These are phyloP conservation scores for Insectozyma bohioensis DNA, from an alignment of 1,139 yeast species.

Conservation along the genomic window DNA sequence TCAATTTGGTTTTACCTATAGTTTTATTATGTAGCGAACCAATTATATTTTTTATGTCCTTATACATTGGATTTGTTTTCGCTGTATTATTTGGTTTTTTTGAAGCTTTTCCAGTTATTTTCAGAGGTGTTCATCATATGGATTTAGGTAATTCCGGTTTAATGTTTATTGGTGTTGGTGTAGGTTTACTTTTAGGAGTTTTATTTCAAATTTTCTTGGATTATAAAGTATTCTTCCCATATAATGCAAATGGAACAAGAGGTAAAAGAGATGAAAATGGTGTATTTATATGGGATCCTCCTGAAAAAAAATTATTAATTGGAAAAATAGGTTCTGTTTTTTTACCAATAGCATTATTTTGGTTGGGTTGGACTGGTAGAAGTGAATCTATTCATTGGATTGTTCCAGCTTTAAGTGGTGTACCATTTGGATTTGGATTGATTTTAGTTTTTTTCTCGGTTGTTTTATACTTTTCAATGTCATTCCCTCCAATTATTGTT, in stretches of 20 bases:
- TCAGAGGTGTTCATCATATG: slow-evolving; percentile 62
- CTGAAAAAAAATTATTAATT: slow-evolving; percentile 38
- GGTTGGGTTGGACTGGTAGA: slow-evolving; percentile 82
- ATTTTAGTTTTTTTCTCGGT: slow-evolving; percentile 72
- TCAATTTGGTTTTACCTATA: slow-evolving; percentile 59
- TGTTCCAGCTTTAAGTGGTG: slow-evolving; percentile 72
- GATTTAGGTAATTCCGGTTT: slow-evolving; percentile 60
- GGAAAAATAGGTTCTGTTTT: slow-evolving; percentile 62
- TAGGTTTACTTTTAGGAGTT: slow-evolving; percentile 61
- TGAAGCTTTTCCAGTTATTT: slow-evolving; percentile 75
- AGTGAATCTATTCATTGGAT: slow-evolving; percentile 61
- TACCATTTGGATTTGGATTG: slow-evolving; percentile 74
- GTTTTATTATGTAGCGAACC: slow-evolving; percentile 69
- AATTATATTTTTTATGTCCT: slow-evolving; percentile 62
- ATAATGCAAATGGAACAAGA: slow-evolving; percentile 62
- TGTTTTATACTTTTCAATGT: slow-evolving; percentile 66
- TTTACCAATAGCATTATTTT: slow-evolving; percentile 68
- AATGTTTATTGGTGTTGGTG: slow-evolving; percentile 67
- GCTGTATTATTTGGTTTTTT: slow-evolving; percentile 77
- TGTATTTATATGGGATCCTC: slow-evolving; percentile 41
- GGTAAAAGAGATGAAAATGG: slow-evolving; percentile 59
- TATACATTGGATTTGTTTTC: slow-evolving; percentile 69
- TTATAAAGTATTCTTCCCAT: slow-evolving; percentile 48
- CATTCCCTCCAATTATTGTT: slow-evolving; percentile 72
- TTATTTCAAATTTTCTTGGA: slow-evolving; percentile 50